Evolutionary conservation across 2,329 filamentous ascomycete species (phyloP), one percentile per base, ranked within the genome.

Genomic region (Fusarium metavorans): DNA sequence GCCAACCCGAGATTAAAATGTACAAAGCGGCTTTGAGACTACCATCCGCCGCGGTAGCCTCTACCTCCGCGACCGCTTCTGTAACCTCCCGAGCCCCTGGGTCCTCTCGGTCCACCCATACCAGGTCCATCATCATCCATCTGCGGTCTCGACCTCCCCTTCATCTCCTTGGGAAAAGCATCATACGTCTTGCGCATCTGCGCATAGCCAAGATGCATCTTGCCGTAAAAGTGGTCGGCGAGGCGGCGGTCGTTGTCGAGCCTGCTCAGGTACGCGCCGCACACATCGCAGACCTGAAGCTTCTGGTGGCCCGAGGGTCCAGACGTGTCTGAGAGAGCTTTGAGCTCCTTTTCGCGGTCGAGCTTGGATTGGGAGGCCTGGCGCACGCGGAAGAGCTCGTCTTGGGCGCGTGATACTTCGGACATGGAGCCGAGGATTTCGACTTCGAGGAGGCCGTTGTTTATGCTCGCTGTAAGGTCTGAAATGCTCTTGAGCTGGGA

Each of bases 171-270:
- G 61, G 93, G 93, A 72, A 99, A 91, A n/a, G 90, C 87, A 66
- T 98, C 95, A 79, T 91, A 95, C 4, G 95, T 97, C 88, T 97
- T 97, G 78, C 97, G 91, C 97, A 99, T 99, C 85, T 98, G 94
- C 18, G 97, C 97, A 82, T 98, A 99, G 0, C 97, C 97, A 67
- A 99, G 86, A 81, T 99, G 97, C 97, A 99, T 99, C 88, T 99
- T 99, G 25, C 97, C 97, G 83, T 98, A 98, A 82, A 99, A 99
- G 83, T 99, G 97, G 82, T 99, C 97, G 23, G 97, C 97, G 80
- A 99, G 83, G 34, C 97, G 90, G 39, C 97, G 90, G 82, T 99
- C 97, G 81, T 99, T 99, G 82, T 99, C 97, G 35, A 99, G 89
- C 25, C 97, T 87, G 72, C 92, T 95, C 41, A 99, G 89, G 82